Evolutionary conservation across 2,329 filamentous ascomycete genomes (phyloP).

Genomic region (Trichoderma polysporum): DNA sequence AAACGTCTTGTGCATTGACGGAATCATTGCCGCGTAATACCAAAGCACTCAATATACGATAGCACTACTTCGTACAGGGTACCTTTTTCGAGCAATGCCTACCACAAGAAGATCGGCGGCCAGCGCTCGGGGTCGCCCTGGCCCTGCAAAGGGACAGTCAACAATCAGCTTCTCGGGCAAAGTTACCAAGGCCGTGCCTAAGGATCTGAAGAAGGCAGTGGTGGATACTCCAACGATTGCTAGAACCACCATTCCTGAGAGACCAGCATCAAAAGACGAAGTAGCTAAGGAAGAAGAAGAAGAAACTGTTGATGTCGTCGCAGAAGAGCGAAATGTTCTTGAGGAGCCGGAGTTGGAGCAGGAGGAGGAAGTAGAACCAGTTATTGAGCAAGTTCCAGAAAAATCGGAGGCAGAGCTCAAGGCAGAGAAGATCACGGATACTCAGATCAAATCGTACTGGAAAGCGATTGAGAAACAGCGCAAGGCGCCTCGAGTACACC

Average conservation of each 20-base stretch:
- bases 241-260: conserved; percentile 35
- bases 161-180: conserved; percentile 59
- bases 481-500: conserved; percentile 71
- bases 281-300: conserved; percentile 19
- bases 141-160: conserved; percentile 48
- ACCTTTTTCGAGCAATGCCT: conserved; percentile 42
- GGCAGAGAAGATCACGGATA: conserved; percentile 65
- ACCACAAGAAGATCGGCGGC: conserved; percentile 50
- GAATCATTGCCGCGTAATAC: neutral
- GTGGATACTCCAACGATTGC: conserved; percentile 34
- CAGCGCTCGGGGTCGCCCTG: conserved; percentile 37
- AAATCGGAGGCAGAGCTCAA: conserved; percentile 53
- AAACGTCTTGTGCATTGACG: neutral
- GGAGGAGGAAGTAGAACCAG: conserved; percentile 26
- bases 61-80: neutral
- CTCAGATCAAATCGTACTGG: conserved; percentile 79
- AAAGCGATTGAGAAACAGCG: conserved; percentile 66
- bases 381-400: conserved; percentile 34
- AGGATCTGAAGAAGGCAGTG: conserved; percentile 47
- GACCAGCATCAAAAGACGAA: conserved; percentile 23
- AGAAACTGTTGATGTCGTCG: conserved; percentile 16
- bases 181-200: conserved; percentile 54
- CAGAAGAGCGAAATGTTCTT: conserved; percentile 22
- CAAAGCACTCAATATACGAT: neutral
- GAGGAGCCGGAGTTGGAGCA: conserved; percentile 25